A percentile compares a stretch with the other conserved stretches of the same genome.
These are phyloP conservation scores for Penicillium subrubescens DNA, from an alignment of 495 filamentous ascomycete species.

Conservation along the genomic window DNA sequence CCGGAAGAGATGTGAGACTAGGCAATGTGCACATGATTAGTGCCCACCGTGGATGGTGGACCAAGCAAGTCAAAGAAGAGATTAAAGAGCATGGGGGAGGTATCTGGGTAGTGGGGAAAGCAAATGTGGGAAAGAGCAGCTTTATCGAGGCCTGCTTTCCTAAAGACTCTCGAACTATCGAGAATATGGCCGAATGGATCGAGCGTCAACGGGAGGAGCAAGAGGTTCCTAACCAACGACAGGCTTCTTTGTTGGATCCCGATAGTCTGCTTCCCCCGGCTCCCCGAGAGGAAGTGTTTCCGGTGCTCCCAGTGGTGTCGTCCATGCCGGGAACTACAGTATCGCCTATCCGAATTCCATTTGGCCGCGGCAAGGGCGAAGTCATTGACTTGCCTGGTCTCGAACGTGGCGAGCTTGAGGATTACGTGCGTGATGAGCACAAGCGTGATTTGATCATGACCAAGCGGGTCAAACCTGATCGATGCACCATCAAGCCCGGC, in stretches of 20 bases:
- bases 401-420: constrained; percentile 67
- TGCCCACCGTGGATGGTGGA: constrained; percentile 86
- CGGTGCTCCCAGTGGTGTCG: constrained; percentile 80
- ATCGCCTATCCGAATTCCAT: constrained; percentile 87
- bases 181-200: constrained; percentile 39
- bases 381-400: constrained; percentile 94
- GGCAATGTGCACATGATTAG: constrained; percentile 86
- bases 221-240: constrained; percentile 13
- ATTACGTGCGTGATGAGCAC: constrained; percentile 64
- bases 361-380: constrained; percentile 81
- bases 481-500: constrained; percentile 70
- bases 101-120: constrained; percentile 97
- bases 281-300: constrained; percentile 69
- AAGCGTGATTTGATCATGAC: constrained; percentile 75
- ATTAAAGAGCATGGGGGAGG: constrained; percentile 79
- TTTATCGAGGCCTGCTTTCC: constrained; percentile 85
- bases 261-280: constrained; percentile 70
- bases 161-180: constrained; percentile 64
- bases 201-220: constrained; percentile 31
- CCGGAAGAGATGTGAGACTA: constrained; percentile 64
- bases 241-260: constrained; percentile 24
- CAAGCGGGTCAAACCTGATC: constrained; percentile 64
- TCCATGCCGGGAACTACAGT: constrained; percentile 90
- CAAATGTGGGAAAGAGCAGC: constrained; percentile 94
- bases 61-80: constrained; percentile 77